Evolutionary conservation across 768 basidiomycete species (phyloP), one percentile per base, ranked within the genome.

Genomic region (Gloeopeniophorella convolvens): DNA sequence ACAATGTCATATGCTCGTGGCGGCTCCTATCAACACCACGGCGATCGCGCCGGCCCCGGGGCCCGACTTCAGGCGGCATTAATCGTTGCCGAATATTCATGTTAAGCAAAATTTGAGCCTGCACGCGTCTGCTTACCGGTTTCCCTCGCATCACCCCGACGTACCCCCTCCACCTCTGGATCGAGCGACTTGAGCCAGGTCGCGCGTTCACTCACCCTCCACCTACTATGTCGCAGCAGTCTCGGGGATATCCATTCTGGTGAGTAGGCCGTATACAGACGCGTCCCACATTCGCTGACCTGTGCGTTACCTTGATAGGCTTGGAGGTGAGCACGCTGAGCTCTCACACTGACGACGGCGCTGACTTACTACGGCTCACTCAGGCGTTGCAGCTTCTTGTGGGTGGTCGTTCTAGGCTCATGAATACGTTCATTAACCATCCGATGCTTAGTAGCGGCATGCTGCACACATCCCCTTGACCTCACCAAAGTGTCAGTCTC

Each of bases 391-490:
- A 37, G 68, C 65, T 26, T 68, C 68, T 12, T 60, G 68, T 69
- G 50, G 54, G 67, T 63, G 21, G 16, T 26, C 2, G 12, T 23
- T 28, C 28, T 45, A 13, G 30, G 23, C 16, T 2, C 18, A 8
- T 3, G 18, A 12, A 11, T 39, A 8, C 16, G 12, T 43, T 44
- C 26, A 23, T 21, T 34, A 20, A 55, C 42, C 37, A 50, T 48
- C 26, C 4, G 7, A 32, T 26, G 49, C 58, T 39, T 53, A 87
- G 87, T 89, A 79, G 88, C 89, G 33, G 83, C 88, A 24, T 79
- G 75, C 46, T 83, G 78, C 62, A 91, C 88, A 0, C 89, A 91
- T 69, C 89, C 89, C 32, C 65, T 91, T 48, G 89, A 91, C 66
- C 70, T 91, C 45, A 85, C 86, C 27, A 94, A 91, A 81, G 85